Conservation (phyloP, 345 rosid genomes). For the Arabidopsis suecica region DNA sequence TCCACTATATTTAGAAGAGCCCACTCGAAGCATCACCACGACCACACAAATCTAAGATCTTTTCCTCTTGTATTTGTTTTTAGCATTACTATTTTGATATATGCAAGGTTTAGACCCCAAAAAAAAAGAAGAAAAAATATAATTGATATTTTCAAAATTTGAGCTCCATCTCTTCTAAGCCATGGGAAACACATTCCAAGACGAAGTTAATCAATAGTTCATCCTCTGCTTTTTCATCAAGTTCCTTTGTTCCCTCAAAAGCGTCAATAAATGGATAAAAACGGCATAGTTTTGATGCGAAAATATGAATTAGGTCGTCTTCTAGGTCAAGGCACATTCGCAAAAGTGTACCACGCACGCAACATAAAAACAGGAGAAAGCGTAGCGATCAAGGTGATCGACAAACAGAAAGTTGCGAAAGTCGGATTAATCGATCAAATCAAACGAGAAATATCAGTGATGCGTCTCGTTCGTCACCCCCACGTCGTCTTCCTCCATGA, state of each 20-base stretch:
- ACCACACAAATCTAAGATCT: constrained; percentile 32
- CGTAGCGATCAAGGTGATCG: constrained; percentile 77
- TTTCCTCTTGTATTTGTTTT: not conserved
- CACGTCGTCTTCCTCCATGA: constrained; percentile 77
- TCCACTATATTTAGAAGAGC: constrained; percentile 36
- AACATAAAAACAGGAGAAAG: constrained; percentile 63
- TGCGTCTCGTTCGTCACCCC: constrained; percentile 81
- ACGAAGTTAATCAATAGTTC: constrained; percentile 10
- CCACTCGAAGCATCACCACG: constrained; percentile 21
- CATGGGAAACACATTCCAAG: constrained; percentile 24
- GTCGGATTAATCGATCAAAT: constrained; percentile 79
- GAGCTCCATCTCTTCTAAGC: constrained; percentile 6
- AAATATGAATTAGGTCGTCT: constrained; percentile 74
- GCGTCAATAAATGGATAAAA: constrained; percentile 60
- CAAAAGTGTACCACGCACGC: constrained; percentile 79
- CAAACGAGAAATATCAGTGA: constrained; percentile 83
- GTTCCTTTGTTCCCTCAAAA: constrained; percentile 19
- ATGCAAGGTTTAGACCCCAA: constrained; percentile 16
- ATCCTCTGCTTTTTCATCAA: constrained; percentile 1
- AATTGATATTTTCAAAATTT: constrained; percentile 9
- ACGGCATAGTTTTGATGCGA: constrained; percentile 58
- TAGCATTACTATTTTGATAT: constrained; percentile 35
- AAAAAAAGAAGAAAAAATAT: not conserved
- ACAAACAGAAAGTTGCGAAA: constrained; percentile 66
- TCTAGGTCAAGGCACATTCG: constrained; percentile 89